Base-by-base conservation (phyloP, 2,329 filamentous ascomycete genomes). In the Colletotrichum siamense region DNA sequence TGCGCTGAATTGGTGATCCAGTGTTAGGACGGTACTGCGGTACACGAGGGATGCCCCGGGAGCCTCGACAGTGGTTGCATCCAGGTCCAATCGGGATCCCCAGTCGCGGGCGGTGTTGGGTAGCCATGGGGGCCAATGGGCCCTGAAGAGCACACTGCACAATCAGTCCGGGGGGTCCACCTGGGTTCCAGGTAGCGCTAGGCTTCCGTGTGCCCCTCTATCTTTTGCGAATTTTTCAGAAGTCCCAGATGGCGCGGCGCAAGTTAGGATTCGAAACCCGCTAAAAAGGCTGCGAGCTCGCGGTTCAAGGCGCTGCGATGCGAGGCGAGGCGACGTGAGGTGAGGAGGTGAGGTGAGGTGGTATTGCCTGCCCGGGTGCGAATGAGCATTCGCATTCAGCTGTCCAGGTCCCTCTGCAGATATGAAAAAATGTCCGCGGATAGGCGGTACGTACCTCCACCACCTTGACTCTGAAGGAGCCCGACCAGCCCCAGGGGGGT, bases 191-290 rank as follows among this genome's bases (percentile, higher is more conserved):
- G 24, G 22, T 16, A 49, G 10, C 34, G 65, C 44, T 55, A 66
- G 36, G 64, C 49, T 10, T 18, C 36, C 65, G 22, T 73, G 73
- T 73, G 74, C 63, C 49, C 59, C 70, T 76, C 63, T 73, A 76
- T 59, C 44, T 30, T 18, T 24, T 49, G 61, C 70, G 39, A 57
- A 57, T 63, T 55, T 72, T 67, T 39, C 49, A 8, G 57, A 9
- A 32, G 32, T 36, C 59, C 49, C 26, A 44, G 69, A 32, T 59
- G 34, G 67, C 44, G 44, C 61, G 57, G 28, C 61, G 72, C 44
- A 75, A 66, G 49, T 71, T 75, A 15, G 44, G 39, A 39, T 39
- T 61, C 34, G 61, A 66, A 71, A 59, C 49, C 61, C 67, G 59
- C 71, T 71, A 71, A 71, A 71, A 70, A 52, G 12, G 9, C 55